These are phyloP conservation scores for Leccinum fallax DNA, from an alignment of 1,284 basidiomycete genomes.

Conservation along the genomic window DNA sequence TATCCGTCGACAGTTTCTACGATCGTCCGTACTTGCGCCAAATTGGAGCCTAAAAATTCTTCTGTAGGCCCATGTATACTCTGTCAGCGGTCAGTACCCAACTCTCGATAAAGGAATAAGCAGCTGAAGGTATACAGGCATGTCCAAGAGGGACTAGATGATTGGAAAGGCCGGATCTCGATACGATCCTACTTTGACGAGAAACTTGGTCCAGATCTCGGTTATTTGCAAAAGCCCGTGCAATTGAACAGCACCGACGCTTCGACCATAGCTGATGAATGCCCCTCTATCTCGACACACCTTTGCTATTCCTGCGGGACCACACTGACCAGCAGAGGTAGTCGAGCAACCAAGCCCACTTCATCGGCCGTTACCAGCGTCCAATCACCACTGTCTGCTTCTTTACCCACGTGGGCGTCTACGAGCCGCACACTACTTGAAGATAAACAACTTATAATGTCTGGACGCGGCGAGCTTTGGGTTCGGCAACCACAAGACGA, in stretches of 20 bases:
- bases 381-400: conserved; percentile 14
- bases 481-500: conserved; percentile 24
- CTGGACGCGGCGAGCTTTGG: conserved; percentile 25
- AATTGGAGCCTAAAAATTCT: conserved; percentile 72
- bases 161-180: conserved; percentile 74
- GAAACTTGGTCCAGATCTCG: conserved; percentile 19
- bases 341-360: conserved; percentile 38
- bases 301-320: conserved; percentile 81
- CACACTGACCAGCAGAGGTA: conserved; percentile 65
- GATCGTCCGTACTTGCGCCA: conserved; percentile 82
- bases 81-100: conserved; percentile 65
- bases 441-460: conserved; percentile 1
- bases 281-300: conserved; percentile 45
- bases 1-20: conserved; percentile 91
- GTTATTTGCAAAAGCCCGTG: conserved; percentile 8
- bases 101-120: background rate
- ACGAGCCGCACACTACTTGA: conserved; percentile 7
- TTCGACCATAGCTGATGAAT: conserved; percentile 19
- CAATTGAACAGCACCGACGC: conserved; percentile 14
- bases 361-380: background rate
- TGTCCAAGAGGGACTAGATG: conserved; percentile 65
- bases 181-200: conserved; percentile 56
- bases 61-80: conserved; percentile 59
- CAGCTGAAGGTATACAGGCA: conserved; percentile 47
- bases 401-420: conserved; percentile 44